These are phyloP conservation scores for Elsinoe perseae DNA, from an alignment of 2,329 filamentous ascomycete species.

Conservation along the genomic window DNA sequence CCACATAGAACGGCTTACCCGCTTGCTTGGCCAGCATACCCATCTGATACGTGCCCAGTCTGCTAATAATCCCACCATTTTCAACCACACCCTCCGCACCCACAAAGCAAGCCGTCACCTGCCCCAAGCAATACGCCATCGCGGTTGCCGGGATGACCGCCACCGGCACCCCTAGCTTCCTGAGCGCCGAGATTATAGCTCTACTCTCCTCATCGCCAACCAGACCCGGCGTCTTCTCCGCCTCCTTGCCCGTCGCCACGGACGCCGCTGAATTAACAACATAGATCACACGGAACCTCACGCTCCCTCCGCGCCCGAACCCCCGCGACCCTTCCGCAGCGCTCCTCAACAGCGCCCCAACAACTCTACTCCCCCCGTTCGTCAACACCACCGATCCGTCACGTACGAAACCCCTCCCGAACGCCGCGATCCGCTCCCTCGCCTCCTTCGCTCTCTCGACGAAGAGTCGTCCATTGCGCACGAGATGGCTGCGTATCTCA, in stretches of 20 bases:
- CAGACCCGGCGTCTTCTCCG: constrained; percentile 28
- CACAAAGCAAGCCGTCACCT: constrained; percentile 61
- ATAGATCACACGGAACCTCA: constrained; percentile 78
- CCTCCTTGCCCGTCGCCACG: constrained; percentile 17
- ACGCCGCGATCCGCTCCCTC: constrained; percentile 71
- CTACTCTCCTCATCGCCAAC: constrained; percentile 54
- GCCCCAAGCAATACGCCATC: constrained; percentile 69
- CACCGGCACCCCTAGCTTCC: constrained; percentile 69
- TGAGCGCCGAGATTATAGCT: constrained; percentile 61
- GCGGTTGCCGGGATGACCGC: constrained; percentile 70
- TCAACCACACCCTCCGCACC: constrained; percentile 80
- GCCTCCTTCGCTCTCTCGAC: constrained; percentile 79
- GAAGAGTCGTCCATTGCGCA: constrained; percentile 80
- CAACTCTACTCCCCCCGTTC: constrained; percentile 78
- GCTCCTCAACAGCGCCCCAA: constrained; percentile 65
- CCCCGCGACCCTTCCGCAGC: constrained; percentile 56
- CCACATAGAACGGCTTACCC: constrained; percentile 78
- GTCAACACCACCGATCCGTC: constrained; percentile 80
- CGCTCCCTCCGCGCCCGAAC: constrained; percentile 44
- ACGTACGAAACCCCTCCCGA: constrained; percentile 68
- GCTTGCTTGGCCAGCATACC: constrained; percentile 67
- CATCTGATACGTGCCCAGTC: constrained; percentile 81
- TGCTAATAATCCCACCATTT: constrained; percentile 85
- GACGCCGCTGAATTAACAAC: constrained; percentile 31
- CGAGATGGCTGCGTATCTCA: constrained; percentile 70